Base-by-base conservation (phyloP, 2,329 filamentous ascomycete species). In the Diaporthe australafricana region DNA sequence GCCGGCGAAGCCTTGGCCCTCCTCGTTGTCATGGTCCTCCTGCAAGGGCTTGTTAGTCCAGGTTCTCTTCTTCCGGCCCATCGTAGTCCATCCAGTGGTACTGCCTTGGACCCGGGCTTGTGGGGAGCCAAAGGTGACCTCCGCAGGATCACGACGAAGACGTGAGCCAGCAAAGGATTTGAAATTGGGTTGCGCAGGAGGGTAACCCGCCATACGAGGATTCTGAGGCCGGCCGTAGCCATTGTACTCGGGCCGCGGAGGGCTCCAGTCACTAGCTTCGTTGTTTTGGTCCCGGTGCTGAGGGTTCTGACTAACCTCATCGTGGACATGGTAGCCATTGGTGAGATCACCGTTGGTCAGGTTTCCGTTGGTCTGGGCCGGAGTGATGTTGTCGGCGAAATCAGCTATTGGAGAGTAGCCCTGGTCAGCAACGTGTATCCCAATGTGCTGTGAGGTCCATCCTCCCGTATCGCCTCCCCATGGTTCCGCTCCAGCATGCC, bases 41-140 rank as follows among this genome's bases (percentile, higher is more conserved):
- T 68, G 56, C 5, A 53, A 22, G 12, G 22, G 16, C 2, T 63
- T 38, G 53, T 60, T 32, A 69, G 67, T n/a, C 42, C 67, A 30
- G 25, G 30, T 22, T 1, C 42, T 16, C 17, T 20, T 60, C 53
- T 42, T 52, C 2, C 16, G 42, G 22, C 45, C 53, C 5, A 32
- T 47, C 16, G 53, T 25, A 11, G 38, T 25, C 42, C 32, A 60
- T n/a, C 30, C 22, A 40, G 22, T 42, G 45, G 25, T 22, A 45
- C 11, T 38, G 30, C 45, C 67, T 22, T 42, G 67, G 22, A 42
- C 17, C 45, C 40, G 60, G 35, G 67, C 40, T n/a, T 30, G 35
- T 20, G 53, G 67, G 17, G 67, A 69, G 20, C 67, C 67, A 27
- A 38, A 60, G 67, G 42, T 69, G 32, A 50, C 22, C 67, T 57